These are phyloP conservation scores for Phalaenopsis hybrid DNA, from an alignment of 116 monocot genomes.

Conservation along the genomic window DNA sequence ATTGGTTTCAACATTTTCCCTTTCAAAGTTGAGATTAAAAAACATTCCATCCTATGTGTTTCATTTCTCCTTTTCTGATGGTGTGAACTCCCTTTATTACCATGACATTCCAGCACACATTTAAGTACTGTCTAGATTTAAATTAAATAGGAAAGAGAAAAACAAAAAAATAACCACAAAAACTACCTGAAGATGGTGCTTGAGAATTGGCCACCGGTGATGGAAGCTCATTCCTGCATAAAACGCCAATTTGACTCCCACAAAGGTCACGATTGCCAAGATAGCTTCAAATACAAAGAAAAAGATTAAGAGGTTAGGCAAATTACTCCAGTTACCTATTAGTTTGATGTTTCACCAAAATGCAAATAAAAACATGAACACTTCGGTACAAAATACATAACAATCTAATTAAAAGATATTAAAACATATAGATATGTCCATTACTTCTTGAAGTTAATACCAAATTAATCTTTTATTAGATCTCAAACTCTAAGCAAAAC, in stretches of 20 bases:
- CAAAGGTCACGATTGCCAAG: conserved; percentile 81
- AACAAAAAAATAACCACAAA: neutral
- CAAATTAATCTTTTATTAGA: neutral
- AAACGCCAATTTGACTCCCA: conserved; percentile 57
- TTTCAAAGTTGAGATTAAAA: no score
- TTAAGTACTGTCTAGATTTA: neutral
- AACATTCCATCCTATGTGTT: no score
- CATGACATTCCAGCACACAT: no score
- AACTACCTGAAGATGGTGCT: conserved; percentile 35
- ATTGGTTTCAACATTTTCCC: no score
- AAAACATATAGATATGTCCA: neutral
- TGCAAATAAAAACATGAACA: neutral
- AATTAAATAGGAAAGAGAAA: neutral
- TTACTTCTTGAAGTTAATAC: neutral
- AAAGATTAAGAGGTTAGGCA: neutral
- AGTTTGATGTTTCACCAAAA: neutral
- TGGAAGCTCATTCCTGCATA: conserved; percentile 54
- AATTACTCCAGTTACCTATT: neutral
- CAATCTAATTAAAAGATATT: neutral
- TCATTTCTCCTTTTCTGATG: no score
- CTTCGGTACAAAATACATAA: neutral
- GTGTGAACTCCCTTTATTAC: no score
- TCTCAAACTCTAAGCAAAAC: neutral
- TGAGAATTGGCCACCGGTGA: conserved; percentile 24
- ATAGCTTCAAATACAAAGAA: conserved; percentile 44